A percentile compares a stretch with the other conserved stretches of the same genome.
These are phyloP conservation scores for Protea cynaroides DNA, from an alignment of 164 flowering plant species.

Conservation along the genomic window DNA sequence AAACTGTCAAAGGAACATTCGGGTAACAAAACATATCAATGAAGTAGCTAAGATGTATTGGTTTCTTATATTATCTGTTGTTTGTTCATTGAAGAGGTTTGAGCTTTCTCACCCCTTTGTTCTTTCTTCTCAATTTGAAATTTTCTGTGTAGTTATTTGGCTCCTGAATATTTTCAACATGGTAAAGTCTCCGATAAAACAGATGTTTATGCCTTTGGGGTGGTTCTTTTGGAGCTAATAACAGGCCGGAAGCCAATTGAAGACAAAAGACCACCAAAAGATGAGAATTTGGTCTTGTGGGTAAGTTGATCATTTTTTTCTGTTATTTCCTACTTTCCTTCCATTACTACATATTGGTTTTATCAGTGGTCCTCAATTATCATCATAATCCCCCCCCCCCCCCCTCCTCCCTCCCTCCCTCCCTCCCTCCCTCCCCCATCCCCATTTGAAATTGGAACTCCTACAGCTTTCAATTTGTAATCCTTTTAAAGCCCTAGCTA, in stretches of 20 bases:
- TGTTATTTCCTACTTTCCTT: not conserved
- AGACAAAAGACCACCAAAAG: conserved; percentile 57
- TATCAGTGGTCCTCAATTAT: not conserved
- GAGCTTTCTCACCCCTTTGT: not conserved
- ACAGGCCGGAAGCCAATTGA: conserved; percentile 90
- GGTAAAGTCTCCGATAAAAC: conserved; percentile 94
- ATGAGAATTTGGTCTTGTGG: conserved; percentile 84
- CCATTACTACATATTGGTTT: not conserved
- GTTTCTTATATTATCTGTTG: not conserved
- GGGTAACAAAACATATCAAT: conserved; percentile 52
- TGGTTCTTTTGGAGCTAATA: conserved; percentile 74
- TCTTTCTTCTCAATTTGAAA: not conserved
- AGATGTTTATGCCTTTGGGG: conserved; percentile 90
- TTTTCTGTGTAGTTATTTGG: conserved; percentile 57
- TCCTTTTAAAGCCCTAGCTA: not conserved
- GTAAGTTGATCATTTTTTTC: conserved; percentile 33
- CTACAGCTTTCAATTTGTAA: not conserved
- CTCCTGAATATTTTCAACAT: conserved; percentile 96
- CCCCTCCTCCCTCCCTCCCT: no score
- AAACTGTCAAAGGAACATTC: conserved; percentile 96
- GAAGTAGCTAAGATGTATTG: not conserved
- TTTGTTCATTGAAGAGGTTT: no score
- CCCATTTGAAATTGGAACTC: no score
- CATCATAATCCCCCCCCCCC: no score
- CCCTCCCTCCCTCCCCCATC: no score